These are phyloP conservation scores for Ligustrum vulgare DNA, from an alignment of 257 asterid species.

Conservation along the genomic window DNA sequence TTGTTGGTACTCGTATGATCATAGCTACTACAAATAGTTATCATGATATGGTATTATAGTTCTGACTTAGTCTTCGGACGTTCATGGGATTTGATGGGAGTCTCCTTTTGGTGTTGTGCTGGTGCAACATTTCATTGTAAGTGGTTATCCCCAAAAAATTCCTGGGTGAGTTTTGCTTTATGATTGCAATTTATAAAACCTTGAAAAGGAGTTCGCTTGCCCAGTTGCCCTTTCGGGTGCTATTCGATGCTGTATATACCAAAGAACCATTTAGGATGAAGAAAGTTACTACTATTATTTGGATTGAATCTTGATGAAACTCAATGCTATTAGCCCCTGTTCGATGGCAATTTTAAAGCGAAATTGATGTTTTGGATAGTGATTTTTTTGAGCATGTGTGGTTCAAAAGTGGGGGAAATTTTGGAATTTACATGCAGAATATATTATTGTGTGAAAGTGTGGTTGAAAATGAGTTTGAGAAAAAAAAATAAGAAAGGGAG, in stretches of 20 bases:
- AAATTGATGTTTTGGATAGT: too few relatives aligned
- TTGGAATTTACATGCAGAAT: too few relatives aligned
- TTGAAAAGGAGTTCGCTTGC: background rate
- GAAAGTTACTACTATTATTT: background rate
- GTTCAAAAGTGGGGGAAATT: too few relatives aligned
- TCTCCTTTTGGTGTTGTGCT: background rate
- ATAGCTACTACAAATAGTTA: background rate
- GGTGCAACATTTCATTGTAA: background rate
- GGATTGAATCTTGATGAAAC: background rate
- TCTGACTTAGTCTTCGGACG: background rate
- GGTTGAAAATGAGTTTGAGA: too few relatives aligned
- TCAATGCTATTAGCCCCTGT: background rate
- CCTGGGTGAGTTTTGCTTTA: background rate
- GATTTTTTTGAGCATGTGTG: too few relatives aligned
- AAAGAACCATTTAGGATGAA: background rate
- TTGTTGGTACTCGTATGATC: background rate
- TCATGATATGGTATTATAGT: background rate
- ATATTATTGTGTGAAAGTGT: too few relatives aligned
- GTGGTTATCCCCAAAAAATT: background rate
- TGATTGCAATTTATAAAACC: background rate
- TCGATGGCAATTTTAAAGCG: too few relatives aligned
- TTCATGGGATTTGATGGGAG: background rate
- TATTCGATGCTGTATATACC: background rate
- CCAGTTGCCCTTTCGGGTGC: background rate
- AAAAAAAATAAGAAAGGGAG: too few relatives aligned